Base-by-base conservation (phyloP, 495 filamentous ascomycete genomes). In the Neurospora sp. region DNA sequence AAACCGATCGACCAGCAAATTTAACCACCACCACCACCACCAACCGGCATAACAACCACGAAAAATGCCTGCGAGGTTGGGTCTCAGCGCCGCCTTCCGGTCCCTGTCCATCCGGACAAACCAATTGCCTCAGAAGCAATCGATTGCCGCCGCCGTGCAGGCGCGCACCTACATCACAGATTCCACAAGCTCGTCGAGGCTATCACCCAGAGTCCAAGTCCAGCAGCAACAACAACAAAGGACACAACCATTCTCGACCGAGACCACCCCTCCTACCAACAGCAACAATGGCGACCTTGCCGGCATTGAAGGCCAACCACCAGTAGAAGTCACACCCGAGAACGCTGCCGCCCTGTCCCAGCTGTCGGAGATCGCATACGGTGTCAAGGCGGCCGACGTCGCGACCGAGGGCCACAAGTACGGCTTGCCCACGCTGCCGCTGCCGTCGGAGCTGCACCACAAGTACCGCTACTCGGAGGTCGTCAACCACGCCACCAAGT, bases 401-500 rank as follows among this genome's bases (percentile, higher is more conserved):
- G 14, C 70, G 6, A 47, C 75, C 65, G 83, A 84, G 27, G 93
- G 93, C 31, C 84, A 92, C 76, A 96, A 94, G 76, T 98, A 91
- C 79, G 86, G 85, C 4, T 81, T 92, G 73, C 95, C 95, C 9
- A 79, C 83, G n/a, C 81, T 89, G 35, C 87, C 90, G 22, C 79
- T 93, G 22, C 84, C 89, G 22, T 85, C 86, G 38, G 83, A 87
- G 12, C 79, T 86, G 71, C 86, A 93, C 78, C 82, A 92, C 75
- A 90, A 92, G 73, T 81, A 92, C 73, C 88, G 96, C 71, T 96
- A 98, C 79, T 90, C 96, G 76, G 86, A 92, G 3, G 80, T 98
- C 31, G 83, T 98, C 40, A 83, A 90, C 61, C 96, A 97, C 83
- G 85, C 98, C 75, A 97, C 93, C 20, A 94, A 93, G 81, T 86